Evolutionary conservation across 2,329 filamentous ascomycete genomes (phyloP), one percentile per base, ranked within the genome.

Genomic region (Talaromyces marneffei): DNA sequence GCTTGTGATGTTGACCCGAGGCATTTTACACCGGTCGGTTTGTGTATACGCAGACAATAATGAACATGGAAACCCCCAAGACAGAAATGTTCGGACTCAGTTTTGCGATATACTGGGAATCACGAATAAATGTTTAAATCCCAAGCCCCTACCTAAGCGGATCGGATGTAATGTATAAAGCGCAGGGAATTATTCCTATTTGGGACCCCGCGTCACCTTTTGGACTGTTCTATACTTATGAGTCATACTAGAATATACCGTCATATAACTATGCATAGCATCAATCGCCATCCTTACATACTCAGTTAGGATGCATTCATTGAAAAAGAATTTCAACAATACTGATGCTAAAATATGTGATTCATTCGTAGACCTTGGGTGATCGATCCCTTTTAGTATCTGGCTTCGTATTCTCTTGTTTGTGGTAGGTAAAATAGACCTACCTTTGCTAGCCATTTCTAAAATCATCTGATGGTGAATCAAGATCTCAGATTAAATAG

Each of bases 1-100:
- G 23, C 44, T 50, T 40, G 60, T 59, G 18, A 44, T n/a, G 20
- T 16, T 62, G n/a, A 54, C 31, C 40, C 23, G 55, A 7, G 50
- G 8, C 60, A 62, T 62, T n/a, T 37, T 59, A 6, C 20, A 12
- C 12, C 0, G 29, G 29, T 14, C 8, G 27, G 20, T 18, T 16
- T 55, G 12, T 12, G 23, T 37, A 20, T 40, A 18, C 20, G n/a
- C 6, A 16, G 29, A 37, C 33, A 33, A 18, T 23, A 5, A 48
- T 16, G 23, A 27, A 23, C 25, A 44, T 9, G 35, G 40, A 25
- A 12, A n/a, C n/a, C n/a, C 12, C 8, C 20, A 40, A n/a, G 5
- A n/a, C 9, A 40, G 2, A 7, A 25, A 8, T 46, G 25, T 46
- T 46, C 20, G 27, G 20, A 33, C 10, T 18, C 2, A 10, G 31